Conservation (phyloP, 2,329 filamentous ascomycete genomes). For the Dothideomycetidae sp. region DNA sequence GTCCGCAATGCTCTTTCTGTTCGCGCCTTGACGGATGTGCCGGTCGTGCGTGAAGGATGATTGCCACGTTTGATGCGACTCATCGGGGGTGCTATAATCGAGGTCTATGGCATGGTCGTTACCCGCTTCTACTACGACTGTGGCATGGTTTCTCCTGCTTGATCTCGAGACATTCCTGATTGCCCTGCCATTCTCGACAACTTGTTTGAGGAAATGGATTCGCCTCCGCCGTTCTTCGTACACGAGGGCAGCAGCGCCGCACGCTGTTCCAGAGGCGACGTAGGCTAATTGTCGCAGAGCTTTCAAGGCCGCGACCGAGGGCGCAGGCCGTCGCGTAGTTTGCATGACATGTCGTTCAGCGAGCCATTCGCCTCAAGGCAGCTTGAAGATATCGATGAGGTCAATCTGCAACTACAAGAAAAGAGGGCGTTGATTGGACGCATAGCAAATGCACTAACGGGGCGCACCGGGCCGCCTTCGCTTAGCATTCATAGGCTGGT, state of each 20-base stretch:
- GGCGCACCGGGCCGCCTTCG: no score
- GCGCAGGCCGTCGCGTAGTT: slow-evolving; percentile 19
- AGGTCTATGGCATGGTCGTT: no score
- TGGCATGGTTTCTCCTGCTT: slow-evolving; percentile 4
- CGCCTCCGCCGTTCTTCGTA: slow-evolving; percentile 24
- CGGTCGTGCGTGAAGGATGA: not conserved
- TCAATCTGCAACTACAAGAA: no score
- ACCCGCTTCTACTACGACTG: slow-evolving; percentile 1
- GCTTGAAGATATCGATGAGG: slow-evolving; percentile 1
- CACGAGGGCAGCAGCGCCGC: slow-evolving; percentile 22
- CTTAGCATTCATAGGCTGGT: no score
- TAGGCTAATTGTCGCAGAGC: slow-evolving; percentile 26
- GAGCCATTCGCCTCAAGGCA: no score
- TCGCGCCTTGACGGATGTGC: not conserved
- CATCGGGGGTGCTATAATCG: no score
- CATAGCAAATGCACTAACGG: no score
- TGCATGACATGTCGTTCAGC: slow-evolving; percentile 17
- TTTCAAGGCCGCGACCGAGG: slow-evolving; percentile 23
- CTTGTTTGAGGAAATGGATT: slow-evolving; percentile 20
- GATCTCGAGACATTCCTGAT: slow-evolving; percentile 3
- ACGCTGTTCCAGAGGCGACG: slow-evolving; percentile 25
- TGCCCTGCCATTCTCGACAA: slow-evolving; percentile 21
- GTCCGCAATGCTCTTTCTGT: not conserved
- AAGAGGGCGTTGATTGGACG: no score
- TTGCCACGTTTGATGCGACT: no score